A percentile compares a stretch with the other conserved stretches of the same genome.
Evolutionary conservation across 2,329 filamentous ascomycete genomes (phyloP).

Genomic region (Eurotiales sp.): DNA sequence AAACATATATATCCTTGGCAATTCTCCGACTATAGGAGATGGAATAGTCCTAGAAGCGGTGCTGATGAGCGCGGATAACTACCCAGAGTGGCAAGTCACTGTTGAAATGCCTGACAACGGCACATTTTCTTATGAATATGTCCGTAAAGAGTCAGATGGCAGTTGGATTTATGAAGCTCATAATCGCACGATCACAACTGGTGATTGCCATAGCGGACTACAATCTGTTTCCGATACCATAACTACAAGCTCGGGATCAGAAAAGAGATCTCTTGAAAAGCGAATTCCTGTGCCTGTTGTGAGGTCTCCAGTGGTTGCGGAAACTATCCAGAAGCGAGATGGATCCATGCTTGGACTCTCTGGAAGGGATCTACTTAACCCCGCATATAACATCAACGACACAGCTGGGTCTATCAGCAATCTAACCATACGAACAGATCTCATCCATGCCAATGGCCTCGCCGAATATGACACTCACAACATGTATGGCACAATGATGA

Average conservation of each 20-base stretch:
- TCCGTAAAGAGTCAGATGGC: slow-evolving; percentile 12
- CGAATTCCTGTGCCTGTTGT: slow-evolving; percentile 1
- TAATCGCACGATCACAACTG: slow-evolving; percentile 14
- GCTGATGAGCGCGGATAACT: slow-evolving; percentile 9
- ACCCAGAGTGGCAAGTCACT: slow-evolving; percentile 14
- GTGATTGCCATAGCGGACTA: slow-evolving; percentile 11
- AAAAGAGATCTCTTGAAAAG: slow-evolving; percentile 6
- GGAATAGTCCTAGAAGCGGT: slow-evolving; percentile 5
- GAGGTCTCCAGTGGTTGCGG: neutral
- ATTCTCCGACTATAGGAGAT: slow-evolving; percentile 8
- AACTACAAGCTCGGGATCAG: slow-evolving; percentile 6
- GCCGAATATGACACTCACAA: slow-evolving; percentile 74
- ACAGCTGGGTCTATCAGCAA: slow-evolving; percentile 51
- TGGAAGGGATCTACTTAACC: slow-evolving; percentile 60
- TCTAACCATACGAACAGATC: slow-evolving; percentile 63
- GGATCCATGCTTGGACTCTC: slow-evolving; percentile 56
- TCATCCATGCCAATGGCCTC: slow-evolving; percentile 62
- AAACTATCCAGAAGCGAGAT: slow-evolving; percentile 13
- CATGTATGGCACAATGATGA: slow-evolving; percentile 75
- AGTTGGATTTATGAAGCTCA: slow-evolving; percentile 13
- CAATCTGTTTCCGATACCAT: slow-evolving; percentile 13
- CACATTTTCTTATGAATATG: slow-evolving; percentile 16
- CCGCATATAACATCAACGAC: slow-evolving; percentile 64
- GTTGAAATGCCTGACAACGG: slow-evolving; percentile 14
- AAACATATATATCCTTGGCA: slow-evolving; percentile 13